Percentiles rank a stretch among this genome's conserved stretches.
Conservation (phyloP, 208 protist genomes). For the Trypanosoma boissoni region DNA sequence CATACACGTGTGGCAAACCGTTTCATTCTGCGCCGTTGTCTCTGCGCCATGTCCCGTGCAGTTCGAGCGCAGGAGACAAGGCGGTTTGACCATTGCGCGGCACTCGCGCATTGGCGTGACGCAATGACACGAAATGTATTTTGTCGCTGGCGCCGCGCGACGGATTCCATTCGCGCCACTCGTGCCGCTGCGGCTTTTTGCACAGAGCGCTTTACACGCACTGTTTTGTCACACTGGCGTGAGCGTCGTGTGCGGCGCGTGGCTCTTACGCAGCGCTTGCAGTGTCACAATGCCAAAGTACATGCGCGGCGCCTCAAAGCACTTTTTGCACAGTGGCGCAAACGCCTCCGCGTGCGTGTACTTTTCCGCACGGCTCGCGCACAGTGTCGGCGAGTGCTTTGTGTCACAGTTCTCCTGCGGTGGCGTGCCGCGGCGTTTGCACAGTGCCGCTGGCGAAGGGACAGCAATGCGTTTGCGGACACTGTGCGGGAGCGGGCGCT, state of each 20-base stretch:
- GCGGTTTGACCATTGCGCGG: no score
- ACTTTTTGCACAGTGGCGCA: not conserved
- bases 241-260: not conserved
- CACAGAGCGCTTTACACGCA: not conserved
- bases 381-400: not conserved
- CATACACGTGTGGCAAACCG: constrained; percentile 6
- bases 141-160: no score
- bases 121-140: no score
- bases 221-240: constrained; percentile 1
- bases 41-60: no score
- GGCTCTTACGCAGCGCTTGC: not conserved
- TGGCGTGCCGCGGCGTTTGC: no score
- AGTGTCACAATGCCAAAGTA: not conserved
- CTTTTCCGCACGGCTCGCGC: not conserved
- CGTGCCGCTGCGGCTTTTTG: constrained; percentile 1
- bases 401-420: not conserved
- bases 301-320: not conserved
- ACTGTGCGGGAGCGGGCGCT: no score
- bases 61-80: no score
- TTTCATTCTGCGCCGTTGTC: not conserved
- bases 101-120: no score
- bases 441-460: no score
- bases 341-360: not conserved
- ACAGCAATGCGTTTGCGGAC: no score
- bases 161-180: not conserved